Conservation (phyloP, 768 basidiomycete genomes). For the Lactarius hatsudake region DNA sequence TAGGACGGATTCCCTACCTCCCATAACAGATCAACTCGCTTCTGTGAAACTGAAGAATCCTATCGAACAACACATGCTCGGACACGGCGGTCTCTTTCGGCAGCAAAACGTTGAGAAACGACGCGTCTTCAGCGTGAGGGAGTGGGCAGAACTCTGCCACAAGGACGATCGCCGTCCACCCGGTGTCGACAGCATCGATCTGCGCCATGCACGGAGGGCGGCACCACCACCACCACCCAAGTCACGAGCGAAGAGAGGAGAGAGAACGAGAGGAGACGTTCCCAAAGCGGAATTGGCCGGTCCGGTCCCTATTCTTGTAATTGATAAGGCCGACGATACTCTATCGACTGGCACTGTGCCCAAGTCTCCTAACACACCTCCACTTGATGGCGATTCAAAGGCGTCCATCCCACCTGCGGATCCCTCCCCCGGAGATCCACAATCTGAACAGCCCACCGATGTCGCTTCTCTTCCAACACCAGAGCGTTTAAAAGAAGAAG, state of each 20-base stretch:
- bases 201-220: slow-evolving; percentile 42
- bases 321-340: not conserved
- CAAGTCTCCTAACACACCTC: slow-evolving; percentile 14
- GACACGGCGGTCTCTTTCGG: slow-evolving; percentile 81
- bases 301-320: slow-evolving; percentile 10
- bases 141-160: slow-evolving; percentile 78
- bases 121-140: slow-evolving; percentile 76
- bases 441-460: not conserved
- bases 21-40: slow-evolving; percentile 66
- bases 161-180: slow-evolving; percentile 74
- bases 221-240: slow-evolving; percentile 37
- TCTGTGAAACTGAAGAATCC: slow-evolving; percentile 80
- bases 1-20: slow-evolving; percentile 73
- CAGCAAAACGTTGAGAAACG: slow-evolving; percentile 91
- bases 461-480: slow-evolving; percentile 14
- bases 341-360: slow-evolving; percentile 1
- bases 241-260: slow-evolving; percentile 43
- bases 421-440: not conserved
- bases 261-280: slow-evolving; percentile 40
- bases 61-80: slow-evolving; percentile 92
- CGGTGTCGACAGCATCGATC: slow-evolving; percentile 63
- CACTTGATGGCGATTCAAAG: not conserved
- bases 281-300: slow-evolving; percentile 41
- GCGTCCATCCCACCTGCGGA: not conserved
- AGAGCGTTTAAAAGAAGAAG: slow-evolving; percentile 28